Evolutionary conservation across 306 rosid genomes (phyloP).

Genomic region (Quercus parvula): DNA sequence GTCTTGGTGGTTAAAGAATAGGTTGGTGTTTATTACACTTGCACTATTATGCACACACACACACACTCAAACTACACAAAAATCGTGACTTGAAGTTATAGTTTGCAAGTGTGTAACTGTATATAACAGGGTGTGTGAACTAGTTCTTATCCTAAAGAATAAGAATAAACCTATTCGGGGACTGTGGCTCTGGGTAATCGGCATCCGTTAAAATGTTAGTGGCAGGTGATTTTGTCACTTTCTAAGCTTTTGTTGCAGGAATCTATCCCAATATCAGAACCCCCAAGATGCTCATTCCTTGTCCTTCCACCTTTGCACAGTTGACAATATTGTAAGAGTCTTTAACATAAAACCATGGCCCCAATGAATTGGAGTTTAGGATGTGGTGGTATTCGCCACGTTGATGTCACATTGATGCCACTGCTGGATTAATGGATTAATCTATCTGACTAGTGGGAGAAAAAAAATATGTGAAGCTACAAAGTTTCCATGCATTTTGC

Average conservation of each 20-base stretch:
- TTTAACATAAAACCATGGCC: background rate
- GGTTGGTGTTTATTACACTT: no score
- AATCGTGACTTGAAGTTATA: no score
- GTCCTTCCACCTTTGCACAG: background rate
- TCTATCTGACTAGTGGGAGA: background rate
- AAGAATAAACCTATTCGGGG: background rate
- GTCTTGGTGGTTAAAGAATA: background rate
- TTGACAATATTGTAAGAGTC: background rate
- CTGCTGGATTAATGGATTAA: background rate
- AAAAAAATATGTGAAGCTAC: background rate
- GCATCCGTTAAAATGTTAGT: background rate
- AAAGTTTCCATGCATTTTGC: background rate
- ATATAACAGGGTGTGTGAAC: no score
- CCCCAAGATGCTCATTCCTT: background rate
- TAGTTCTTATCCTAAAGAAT: no score
- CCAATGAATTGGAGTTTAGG: background rate
- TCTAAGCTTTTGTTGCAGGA: background rate
- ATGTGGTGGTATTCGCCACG: background rate
- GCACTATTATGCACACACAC: no score
- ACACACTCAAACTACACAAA: no score
- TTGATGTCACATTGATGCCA: background rate
- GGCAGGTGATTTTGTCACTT: background rate
- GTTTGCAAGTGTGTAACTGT: no score
- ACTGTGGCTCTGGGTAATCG: background rate
- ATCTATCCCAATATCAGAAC: background rate